phyloP scores from a whole-genome alignment of 164 flowering plant genomes.

The Magnolia changhungtana region DNA sequence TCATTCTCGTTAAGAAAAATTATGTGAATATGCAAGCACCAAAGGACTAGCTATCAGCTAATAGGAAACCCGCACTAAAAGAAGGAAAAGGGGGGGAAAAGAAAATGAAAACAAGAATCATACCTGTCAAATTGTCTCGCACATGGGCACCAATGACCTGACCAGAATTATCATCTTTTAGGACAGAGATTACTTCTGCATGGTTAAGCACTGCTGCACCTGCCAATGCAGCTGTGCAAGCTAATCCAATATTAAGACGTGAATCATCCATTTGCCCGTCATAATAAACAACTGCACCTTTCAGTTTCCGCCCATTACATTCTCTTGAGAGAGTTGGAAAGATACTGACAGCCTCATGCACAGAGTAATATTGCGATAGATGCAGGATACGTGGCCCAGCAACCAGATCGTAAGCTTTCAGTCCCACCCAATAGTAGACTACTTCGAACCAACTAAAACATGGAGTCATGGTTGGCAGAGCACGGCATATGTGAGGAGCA shows the following conservation, averaged over 20 bases:
- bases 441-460: constrained; percentile 28
- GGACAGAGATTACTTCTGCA: constrained; percentile 23
- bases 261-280: constrained; percentile 36
- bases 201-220: constrained; percentile 29
- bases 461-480: constrained; percentile 26
- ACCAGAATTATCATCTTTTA: constrained; percentile 14
- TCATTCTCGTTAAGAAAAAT: too few species aligned
- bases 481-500: constrained; percentile 26
- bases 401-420: constrained; percentile 26
- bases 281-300: constrained; percentile 30
- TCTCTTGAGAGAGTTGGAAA: constrained; percentile 22
- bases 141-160: constrained; percentile 23
- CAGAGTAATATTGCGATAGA: constrained; percentile 20
- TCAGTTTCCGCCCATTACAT: constrained; percentile 20
- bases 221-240: constrained; percentile 30
- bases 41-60: too few species aligned
- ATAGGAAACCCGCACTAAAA: too few species aligned
- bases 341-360: constrained; percentile 8
- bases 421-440: constrained; percentile 25
- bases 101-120: not conserved
- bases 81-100: not conserved
- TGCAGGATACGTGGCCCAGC: constrained; percentile 21
- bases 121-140: constrained; percentile 28
- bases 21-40: too few species aligned
- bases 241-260: constrained; percentile 26